phyloP scores from a whole-genome alignment of 495 filamentous ascomycete genomes.

The Xylaria grammica region DNA sequence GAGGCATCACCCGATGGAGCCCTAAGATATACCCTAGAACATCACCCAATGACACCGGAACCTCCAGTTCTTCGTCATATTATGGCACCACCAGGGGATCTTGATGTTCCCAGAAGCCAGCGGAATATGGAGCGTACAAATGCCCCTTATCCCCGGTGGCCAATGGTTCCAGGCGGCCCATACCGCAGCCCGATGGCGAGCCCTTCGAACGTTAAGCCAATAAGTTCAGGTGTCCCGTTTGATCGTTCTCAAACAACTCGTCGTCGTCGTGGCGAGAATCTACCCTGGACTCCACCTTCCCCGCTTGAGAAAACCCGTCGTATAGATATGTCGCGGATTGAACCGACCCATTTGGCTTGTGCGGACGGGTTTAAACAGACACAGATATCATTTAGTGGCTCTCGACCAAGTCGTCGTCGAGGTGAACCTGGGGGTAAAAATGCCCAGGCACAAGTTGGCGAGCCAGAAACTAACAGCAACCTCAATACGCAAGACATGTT shows the following conservation, averaged over 20 bases:
- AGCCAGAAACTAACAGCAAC: background rate
- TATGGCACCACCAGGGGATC: constrained; percentile 35
- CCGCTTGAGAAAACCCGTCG: constrained; percentile 16
- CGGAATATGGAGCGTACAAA: constrained; percentile 7
- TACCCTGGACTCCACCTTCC: constrained; percentile 35
- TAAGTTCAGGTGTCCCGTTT: background rate
- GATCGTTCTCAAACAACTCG: constrained; percentile 7
- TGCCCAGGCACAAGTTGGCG: background rate
- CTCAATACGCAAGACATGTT: constrained; percentile 8
- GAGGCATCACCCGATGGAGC: background rate
- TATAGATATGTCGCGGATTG: background rate
- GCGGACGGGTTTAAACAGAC: constrained; percentile 30
- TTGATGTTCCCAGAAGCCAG: constrained; percentile 33
- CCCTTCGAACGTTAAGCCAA: constrained; percentile 4
- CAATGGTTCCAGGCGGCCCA: constrained; percentile 29
- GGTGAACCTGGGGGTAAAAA: background rate
- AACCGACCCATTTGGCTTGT: background rate
- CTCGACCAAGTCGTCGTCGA: constrained; percentile 2
- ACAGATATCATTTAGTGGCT: constrained; percentile 27
- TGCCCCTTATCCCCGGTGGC: background rate
- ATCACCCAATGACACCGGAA: constrained; percentile 27
- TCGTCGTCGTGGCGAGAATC: constrained; percentile 20
- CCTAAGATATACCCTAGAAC: constrained; percentile 3
- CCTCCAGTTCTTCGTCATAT: constrained; percentile 34
- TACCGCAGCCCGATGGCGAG: constrained; percentile 36